Percentiles rank a stretch among this genome's conserved stretches.
Evolutionary conservation across 345 rosid genomes (phyloP).

Genomic region (Citrus mangshanensis): DNA sequence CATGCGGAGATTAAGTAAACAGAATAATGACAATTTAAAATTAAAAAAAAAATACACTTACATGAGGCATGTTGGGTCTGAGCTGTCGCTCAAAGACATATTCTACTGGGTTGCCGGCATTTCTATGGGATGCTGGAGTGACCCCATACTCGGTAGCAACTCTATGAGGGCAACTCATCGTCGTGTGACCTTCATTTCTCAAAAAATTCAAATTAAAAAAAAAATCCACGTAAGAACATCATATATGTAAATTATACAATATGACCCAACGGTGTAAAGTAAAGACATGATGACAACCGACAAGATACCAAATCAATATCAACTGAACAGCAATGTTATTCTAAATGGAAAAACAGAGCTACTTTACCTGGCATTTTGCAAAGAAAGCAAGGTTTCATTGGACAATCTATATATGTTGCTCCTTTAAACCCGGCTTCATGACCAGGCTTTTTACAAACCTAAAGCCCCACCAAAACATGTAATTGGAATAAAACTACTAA

Average conservation of each 20-base stretch:
- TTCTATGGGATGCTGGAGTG: slow-evolving; percentile 54
- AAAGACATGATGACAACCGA: background rate
- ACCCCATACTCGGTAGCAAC: slow-evolving; percentile 65
- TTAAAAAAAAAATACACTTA: slow-evolving; percentile 21
- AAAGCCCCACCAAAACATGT: slow-evolving; percentile 22
- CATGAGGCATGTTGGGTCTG: slow-evolving; percentile 46
- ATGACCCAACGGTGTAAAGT: background rate
- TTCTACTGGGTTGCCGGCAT: slow-evolving; percentile 48
- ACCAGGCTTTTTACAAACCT: slow-evolving; percentile 89
- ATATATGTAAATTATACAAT: background rate
- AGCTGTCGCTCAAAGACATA: slow-evolving; percentile 81
- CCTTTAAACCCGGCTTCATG: slow-evolving; percentile 98
- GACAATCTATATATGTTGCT: slow-evolving; percentile 90
- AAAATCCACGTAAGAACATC: background rate
- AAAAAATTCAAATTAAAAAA: background rate
- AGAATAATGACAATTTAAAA: background rate
- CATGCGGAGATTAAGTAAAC: background rate
- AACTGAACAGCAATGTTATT: background rate
- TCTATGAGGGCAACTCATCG: slow-evolving; percentile 81
- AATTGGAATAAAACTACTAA: background rate
- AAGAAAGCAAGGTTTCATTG: slow-evolving; percentile 94
- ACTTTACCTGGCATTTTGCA: slow-evolving; percentile 90
- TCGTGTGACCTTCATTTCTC: slow-evolving; percentile 77
- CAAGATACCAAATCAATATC: background rate
- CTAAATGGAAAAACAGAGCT: background rate